Evolutionary conservation across 441 rosid species (phyloP).

Genomic region (Melastoma candidum): DNA sequence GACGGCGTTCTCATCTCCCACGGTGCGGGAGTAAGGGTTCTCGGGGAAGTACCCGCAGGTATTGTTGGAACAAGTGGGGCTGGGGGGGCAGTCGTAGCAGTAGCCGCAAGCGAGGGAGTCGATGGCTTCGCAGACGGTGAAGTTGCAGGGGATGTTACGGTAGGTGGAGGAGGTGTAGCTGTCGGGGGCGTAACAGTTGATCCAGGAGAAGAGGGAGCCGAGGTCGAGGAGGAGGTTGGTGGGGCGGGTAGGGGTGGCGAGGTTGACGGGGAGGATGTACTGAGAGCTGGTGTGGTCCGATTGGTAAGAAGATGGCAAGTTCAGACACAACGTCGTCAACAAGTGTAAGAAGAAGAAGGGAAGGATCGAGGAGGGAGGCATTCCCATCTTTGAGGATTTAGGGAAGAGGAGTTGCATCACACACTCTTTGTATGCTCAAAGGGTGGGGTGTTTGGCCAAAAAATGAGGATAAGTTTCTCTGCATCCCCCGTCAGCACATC

Average conservation of each 20-base stretch:
- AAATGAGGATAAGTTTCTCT: too few relatives aligned
- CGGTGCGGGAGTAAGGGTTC: slow-evolving; percentile 5
- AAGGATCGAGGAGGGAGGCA: too few relatives aligned
- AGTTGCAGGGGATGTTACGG: slow-evolving; percentile 5
- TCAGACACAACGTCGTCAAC: too few relatives aligned
- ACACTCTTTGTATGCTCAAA: too few relatives aligned
- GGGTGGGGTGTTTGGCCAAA: too few relatives aligned
- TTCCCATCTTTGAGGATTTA: too few relatives aligned
- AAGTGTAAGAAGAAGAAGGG: too few relatives aligned
- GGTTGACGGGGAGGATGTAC: background rate
- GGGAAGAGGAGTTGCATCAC: too few relatives aligned
- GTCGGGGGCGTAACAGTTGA: slow-evolving; percentile 1
- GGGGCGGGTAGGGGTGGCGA: slow-evolving; percentile 4
- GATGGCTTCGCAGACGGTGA: slow-evolving; percentile 4
- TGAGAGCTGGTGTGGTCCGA: slow-evolving; percentile 1
- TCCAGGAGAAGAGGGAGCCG: slow-evolving; percentile 4
- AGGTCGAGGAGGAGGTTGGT: slow-evolving; percentile 3
- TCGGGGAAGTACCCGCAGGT: slow-evolving; percentile 7
- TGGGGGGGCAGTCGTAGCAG: background rate
- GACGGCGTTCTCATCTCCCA: slow-evolving; percentile 1
- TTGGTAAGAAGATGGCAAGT: too few relatives aligned
- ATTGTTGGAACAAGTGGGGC: slow-evolving; percentile 8
- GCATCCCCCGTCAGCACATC: too few relatives aligned
- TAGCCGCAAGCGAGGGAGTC: slow-evolving; percentile 5
- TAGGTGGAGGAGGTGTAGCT: slow-evolving; percentile 1